Evolutionary conservation across 177 flowering plant species (phyloP).

Genomic region (Vitis hybrid): DNA sequence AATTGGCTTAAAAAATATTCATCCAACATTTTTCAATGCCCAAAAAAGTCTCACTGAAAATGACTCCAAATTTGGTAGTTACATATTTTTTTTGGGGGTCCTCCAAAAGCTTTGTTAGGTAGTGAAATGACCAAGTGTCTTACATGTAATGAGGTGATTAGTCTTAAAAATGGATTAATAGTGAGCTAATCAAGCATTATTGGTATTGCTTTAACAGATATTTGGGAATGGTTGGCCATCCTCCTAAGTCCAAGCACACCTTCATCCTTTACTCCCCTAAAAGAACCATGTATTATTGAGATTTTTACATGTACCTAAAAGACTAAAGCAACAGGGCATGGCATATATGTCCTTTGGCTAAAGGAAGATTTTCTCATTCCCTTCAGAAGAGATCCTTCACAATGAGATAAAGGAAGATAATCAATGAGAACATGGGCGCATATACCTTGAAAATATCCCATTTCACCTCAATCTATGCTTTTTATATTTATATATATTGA

Average conservation of each 20-base stretch:
- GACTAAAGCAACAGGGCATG: not conserved
- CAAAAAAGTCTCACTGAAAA: not conserved
- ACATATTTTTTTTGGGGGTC: not conserved
- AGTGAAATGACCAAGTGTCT: not conserved
- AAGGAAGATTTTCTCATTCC: not conserved
- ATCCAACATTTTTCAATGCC: not conserved
- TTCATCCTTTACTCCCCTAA: too few species aligned
- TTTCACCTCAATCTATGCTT: too few species aligned
- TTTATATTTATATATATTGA: too few species aligned
- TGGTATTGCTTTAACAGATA: not conserved
- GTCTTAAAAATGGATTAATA: not conserved
- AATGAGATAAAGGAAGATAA: not conserved
- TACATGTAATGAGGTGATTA: not conserved
- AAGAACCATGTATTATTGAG: too few species aligned
- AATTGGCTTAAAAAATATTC: too few species aligned
- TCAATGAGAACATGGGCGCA: not conserved
- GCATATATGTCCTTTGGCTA: not conserved
- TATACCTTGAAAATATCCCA: too few species aligned
- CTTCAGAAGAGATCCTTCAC: not conserved
- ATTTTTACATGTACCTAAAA: too few species aligned
- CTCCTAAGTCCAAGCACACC: not conserved
- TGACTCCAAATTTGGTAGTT: not conserved
- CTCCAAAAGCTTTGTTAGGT: not conserved
- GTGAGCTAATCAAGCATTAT: constrained; percentile 1
- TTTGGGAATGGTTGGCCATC: not conserved